Evolutionary conservation across 352 stramenopile species (phyloP).

Genomic region (Pythium apleroticum): DNA sequence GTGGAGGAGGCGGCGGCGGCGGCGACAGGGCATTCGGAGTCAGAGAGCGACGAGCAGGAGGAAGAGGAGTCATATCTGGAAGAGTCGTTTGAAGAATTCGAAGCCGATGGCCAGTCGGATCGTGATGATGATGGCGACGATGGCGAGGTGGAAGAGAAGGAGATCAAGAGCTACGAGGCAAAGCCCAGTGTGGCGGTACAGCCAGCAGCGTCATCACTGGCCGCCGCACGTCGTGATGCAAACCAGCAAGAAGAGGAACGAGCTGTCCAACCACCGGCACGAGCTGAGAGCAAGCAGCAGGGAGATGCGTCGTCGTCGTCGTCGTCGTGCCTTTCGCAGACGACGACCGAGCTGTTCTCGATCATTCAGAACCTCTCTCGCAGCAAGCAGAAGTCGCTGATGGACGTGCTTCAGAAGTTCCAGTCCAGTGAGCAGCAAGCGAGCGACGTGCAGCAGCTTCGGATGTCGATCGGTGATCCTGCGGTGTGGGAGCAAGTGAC

Average conservation of each 20-base stretch:
- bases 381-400: slow-evolving; percentile 60
- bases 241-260: neutral
- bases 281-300: slow-evolving; percentile 15
- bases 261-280: neutral
- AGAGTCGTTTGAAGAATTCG: slow-evolving; percentile 85
- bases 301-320: slow-evolving; percentile 12
- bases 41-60: slow-evolving; percentile 32
- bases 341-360: slow-evolving; percentile 56
- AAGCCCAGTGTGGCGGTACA: neutral
- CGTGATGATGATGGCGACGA: neutral
- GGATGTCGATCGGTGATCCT: slow-evolving; percentile 69
- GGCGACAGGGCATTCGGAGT: neutral
- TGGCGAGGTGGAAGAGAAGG: neutral
- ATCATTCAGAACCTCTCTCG: slow-evolving; percentile 73
- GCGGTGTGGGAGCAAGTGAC: slow-evolving; percentile 76
- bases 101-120: slow-evolving; percentile 36
- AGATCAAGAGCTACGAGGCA: neutral
- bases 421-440: slow-evolving; percentile 50
- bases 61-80: slow-evolving; percentile 71
- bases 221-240: neutral
- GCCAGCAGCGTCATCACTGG: neutral
- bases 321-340: slow-evolving; percentile 35
- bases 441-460: slow-evolving; percentile 50
- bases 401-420: slow-evolving; percentile 65
- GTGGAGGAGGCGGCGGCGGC: neutral